Evolutionary conservation across 148 eudicot genomes (phyloP).

Genomic region (Fallopia convolvulus): DNA sequence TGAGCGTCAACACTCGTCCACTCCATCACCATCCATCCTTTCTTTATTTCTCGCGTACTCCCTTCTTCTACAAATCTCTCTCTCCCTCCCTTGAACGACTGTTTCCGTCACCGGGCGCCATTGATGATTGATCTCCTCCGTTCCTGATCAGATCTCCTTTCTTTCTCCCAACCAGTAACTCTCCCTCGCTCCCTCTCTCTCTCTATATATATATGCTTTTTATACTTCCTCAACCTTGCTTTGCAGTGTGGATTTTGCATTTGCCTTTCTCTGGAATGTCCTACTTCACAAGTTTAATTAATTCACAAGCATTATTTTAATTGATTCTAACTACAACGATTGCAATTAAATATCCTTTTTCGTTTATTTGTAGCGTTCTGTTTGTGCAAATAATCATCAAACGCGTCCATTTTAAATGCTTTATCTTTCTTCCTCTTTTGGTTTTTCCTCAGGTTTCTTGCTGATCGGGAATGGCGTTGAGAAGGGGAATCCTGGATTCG

Average conservation of each 20-base stretch:
- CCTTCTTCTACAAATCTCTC: neutral
- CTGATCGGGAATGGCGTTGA: conserved; percentile 39
- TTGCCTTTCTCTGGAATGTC: neutral
- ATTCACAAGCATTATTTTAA: neutral
- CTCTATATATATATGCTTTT: neutral
- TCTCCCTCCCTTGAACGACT: neutral
- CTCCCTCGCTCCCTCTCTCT: conserved; percentile 8
- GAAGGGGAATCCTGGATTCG: conserved; percentile 32
- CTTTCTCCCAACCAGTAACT: neutral
- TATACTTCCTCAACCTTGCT: neutral
- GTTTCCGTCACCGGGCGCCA: neutral
- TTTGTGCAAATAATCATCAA: neutral
- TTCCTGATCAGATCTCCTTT: neutral
- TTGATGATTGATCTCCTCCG: conserved; percentile 7
- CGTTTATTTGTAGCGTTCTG: neutral
- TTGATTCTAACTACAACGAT: neutral
- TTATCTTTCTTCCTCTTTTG: neutral
- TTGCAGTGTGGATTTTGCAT: neutral
- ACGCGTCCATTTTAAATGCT: neutral
- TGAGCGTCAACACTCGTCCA: neutral
- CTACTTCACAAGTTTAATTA: neutral
- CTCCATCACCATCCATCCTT: neutral
- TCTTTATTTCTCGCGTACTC: neutral
- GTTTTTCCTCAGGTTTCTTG: conserved; percentile 10
- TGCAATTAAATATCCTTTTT: neutral